Base-by-base conservation (phyloP, 2,329 filamentous ascomycete genomes). In the Periconia digitata region DNA sequence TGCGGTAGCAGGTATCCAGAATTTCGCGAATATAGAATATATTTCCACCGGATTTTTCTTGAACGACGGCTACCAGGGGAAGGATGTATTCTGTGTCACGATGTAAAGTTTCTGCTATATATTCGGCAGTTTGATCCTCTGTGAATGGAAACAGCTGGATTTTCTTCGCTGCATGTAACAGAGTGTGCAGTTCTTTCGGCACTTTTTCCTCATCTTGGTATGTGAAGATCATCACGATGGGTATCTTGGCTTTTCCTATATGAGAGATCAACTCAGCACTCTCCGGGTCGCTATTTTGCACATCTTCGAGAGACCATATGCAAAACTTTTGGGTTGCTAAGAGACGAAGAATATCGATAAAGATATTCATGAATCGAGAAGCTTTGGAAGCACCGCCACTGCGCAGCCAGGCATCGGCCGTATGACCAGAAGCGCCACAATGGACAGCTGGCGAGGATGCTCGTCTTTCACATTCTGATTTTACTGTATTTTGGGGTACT, bases 11-110 rank as follows among this genome's bases (percentile, higher is more conserved):
- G 3, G 87, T 86, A 63, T 89, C 89, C 4, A 96, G 80, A 81
- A 96, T 95, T 72, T 96, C 90, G 46, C 90, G 82, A 69, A 96
- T 88, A 63, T 94, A 95, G 63, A 96, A 96, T 0, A 91, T 87
- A 53, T 95, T 96, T 1, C 92, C 92, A 21, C 83, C 83, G 8
- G 89, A 92, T 73, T 94, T 95, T 62, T 92, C 91, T 67, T 95
- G 89, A 6, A 96, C 84, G 8, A 96, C 89, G 6, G 91, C 83
- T 2, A 89, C 88, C 16, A 97, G 76, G 0, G 91, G 86, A 1
- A 89, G 75, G 1, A 94, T 82, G 40, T 90, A 87, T 27, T 89
- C 84, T 48, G 80, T 81, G 7, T 79, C 73, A 47, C 89, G 81
- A 61, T 89, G 90, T 41, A 97, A 81, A 0, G 92, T 95, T 34